Evolutionary conservation across 192 early-diverging fungal genomes (phyloP), one percentile per base, ranked within the genome.

Genomic region (Coemansia sp.): DNA sequence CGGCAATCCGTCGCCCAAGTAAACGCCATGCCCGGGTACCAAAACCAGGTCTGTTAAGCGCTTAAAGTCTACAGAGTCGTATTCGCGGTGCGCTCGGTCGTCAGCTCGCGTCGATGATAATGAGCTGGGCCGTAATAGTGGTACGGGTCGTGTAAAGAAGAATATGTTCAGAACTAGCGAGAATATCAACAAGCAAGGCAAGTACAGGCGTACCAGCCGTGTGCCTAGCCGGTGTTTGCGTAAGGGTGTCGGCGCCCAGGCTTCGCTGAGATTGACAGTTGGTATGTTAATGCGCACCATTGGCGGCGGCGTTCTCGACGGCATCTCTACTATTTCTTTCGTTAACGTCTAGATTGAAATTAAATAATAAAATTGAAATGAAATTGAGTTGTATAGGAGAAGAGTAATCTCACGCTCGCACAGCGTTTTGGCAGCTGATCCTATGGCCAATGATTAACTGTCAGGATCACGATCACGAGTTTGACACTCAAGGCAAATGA

Each of bases 281-380:
- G 81, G 81, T 44, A 84, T 84, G 76, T 84, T 84, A 64, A 84
- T 84, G 52, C 81, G 81, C 60, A 84, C 81, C 66, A 68, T 65
- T 12, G 80, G 70, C 63, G 75, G 73, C 70, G 80, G 72, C n/a
- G 74, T 70, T 65, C 71, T 70, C 62, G 80, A 74, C 33, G 68
- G 78, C 78, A 79, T 79, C 65, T 64, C 50, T 38, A 53, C 31
- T 73, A 36, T 22, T 50, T 16, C 44, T 46, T 22, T 50, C 47
- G 47, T 20, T 22, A 50, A 22, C 47, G 47, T 50, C 47, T 50
- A 50, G 47, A 50, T 50, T n/a, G 49, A 24, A 40, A 62, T 22
- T 40, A 24, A 49, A 50, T 36, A 70, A 63, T 20, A 70, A 31
- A 40, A 55, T 11, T 22, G 3, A 3, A 10, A 5, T 1, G 53